These are phyloP conservation scores for Fusarium sp. DNA, from an alignment of 2,329 filamentous ascomycete species.

Conservation along the genomic window DNA sequence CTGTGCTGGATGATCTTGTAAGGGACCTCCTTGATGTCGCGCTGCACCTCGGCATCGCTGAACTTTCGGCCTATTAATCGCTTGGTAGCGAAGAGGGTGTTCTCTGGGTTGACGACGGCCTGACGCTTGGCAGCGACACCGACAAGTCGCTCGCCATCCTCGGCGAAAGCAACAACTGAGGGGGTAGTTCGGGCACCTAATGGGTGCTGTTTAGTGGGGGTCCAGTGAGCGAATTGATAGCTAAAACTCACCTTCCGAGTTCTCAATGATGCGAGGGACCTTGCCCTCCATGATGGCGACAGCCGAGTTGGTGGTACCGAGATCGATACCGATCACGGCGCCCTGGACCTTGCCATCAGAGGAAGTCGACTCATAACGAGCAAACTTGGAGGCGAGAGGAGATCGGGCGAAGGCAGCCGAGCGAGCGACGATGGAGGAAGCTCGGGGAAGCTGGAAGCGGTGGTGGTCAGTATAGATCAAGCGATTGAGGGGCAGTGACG, in stretches of 20 bases:
- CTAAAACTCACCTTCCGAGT: slow-evolving; percentile 80
- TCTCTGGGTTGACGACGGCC: slow-evolving; percentile 97
- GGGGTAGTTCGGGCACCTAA: slow-evolving; percentile 59
- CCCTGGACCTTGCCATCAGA: slow-evolving; percentile 82
- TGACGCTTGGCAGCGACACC: slow-evolving; percentile 98
- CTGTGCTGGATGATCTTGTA: slow-evolving; percentile 99
- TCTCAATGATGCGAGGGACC: slow-evolving; percentile 95
- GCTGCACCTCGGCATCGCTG: slow-evolving; percentile 92
- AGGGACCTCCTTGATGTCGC: slow-evolving; percentile 96
- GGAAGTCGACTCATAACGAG: slow-evolving; percentile 78
- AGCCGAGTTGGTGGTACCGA: slow-evolving; percentile 97
- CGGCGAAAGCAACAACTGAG: slow-evolving; percentile 94
- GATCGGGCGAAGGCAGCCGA: slow-evolving; percentile 75
- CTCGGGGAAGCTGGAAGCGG: slow-evolving; percentile 77
- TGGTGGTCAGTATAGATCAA: slow-evolving; percentile 36
- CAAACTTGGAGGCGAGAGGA: slow-evolving; percentile 78
- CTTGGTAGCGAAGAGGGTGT: slow-evolving; percentile 98
- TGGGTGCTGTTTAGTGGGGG: slow-evolving; percentile 12
- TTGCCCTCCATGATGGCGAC: slow-evolving; percentile 99
- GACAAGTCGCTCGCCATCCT: slow-evolving; percentile 95
- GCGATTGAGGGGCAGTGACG: slow-evolving; percentile 4
- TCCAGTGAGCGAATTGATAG: slow-evolving; percentile 14
- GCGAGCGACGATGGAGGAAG: slow-evolving; percentile 75
- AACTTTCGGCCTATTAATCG: slow-evolving; percentile 98
- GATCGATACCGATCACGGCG: slow-evolving; percentile 96